phyloP scores from a whole-genome alignment of 306 rosid genomes.

The Cyamopsis tetragonoloba region DNA sequence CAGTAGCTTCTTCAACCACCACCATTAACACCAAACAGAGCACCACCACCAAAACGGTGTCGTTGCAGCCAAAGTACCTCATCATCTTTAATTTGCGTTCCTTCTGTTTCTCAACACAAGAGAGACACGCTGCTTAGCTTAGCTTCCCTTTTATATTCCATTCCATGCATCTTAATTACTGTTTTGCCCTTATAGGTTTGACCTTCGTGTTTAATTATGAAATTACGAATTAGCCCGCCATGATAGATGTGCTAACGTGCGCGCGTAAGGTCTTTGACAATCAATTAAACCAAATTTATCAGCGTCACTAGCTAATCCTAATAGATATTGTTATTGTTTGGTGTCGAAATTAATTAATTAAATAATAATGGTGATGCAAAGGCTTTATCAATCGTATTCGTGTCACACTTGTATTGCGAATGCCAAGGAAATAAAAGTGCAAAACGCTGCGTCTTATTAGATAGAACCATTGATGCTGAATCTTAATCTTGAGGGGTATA shows the following conservation, averaged over 20 bases:
- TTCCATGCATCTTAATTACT: constrained; percentile 4
- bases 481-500: no score
- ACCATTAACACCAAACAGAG: background rate
- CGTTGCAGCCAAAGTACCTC: constrained; percentile 37
- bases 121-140: background rate
- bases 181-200: constrained; percentile 34
- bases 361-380: background rate
- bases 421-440: no score
- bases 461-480: no score
- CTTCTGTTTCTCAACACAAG: constrained; percentile 17
- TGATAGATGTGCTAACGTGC: background rate
- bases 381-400: no score
- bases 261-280: background rate
- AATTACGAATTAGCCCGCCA: constrained; percentile 10
- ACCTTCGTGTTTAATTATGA: constrained; percentile 6
- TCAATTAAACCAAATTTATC: background rate
- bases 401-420: no score
- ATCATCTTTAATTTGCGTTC: constrained; percentile 27
- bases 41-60: constrained; percentile 4
- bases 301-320: background rate
- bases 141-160: constrained; percentile 13
- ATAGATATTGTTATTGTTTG: background rate
- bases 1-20: constrained; percentile 1
- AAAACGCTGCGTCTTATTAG: background rate
- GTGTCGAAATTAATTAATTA: background rate